Base-by-base conservation (phyloP, 2,329 filamentous ascomycete species). In the Colletotrichum caudatum region DNA sequence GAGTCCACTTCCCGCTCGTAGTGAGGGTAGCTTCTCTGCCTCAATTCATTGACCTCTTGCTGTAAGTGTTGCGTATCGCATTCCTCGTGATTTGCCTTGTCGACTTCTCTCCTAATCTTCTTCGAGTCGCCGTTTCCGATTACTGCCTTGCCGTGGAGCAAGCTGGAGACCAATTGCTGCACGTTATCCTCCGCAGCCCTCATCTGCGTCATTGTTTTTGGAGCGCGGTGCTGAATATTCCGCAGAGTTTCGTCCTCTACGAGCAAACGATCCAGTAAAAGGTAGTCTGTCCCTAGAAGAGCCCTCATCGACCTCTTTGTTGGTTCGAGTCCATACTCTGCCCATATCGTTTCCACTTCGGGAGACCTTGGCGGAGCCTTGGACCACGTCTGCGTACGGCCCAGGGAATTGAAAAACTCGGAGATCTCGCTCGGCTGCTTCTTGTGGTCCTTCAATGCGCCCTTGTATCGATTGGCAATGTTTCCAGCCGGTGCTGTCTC, bases 41-140 rank as follows among this genome's bases (percentile, higher is more conserved):
- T 35, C 11, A 74, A 63, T 46, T 66, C 39, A 12, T 16, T 46
- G 39, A 75, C 69, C 48, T 74, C 71, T 12, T 70, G 56, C 14
- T 41, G 35, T 16, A 58, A 26, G 14, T 26, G 12, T 41, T 58
- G n/a, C 35, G n/a, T 41, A 7, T 58, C 56, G 37, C 69, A 64
- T 8, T 63, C 35, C 26, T 20, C 18, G 53, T 39, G 6, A 3
- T 39, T 41, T 18, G 76, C 76, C 14, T 63, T 73, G 61, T 78
- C 78, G 23, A 82, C 74, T 5, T 73, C 68, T 71, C 80, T 82
- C 41, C 50, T 64, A 65, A 57, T 7, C 72, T 41, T 20, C 44
- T 46, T n/a, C 50, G 33, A 46, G 33, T 26, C 16, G 5, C 46
- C 46, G 29, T 26, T 44, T 64, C n/a, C 50, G 1, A 44, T 14